Base-by-base conservation (phyloP, 306 rosid genomes). In the Sindora glabra region DNA sequence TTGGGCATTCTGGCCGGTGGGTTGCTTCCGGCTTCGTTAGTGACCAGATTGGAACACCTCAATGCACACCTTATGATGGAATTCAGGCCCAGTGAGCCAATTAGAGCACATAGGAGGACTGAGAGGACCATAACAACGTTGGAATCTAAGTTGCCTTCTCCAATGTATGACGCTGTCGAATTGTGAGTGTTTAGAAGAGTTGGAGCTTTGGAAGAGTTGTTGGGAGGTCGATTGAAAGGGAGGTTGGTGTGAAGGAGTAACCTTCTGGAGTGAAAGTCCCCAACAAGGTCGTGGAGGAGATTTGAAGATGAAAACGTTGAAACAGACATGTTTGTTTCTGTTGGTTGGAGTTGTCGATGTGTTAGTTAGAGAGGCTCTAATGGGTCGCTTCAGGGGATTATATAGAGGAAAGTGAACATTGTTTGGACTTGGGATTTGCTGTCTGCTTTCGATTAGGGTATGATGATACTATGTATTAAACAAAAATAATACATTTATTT, bases 101-200 rank as follows among this genome's bases (percentile, higher is more conserved):
- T 80, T 0, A 94, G 78, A 11, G 99, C 97, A 48, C 94, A 94
- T 6, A 94, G 18, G 37, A 94, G 84, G 59, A 94, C 94, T 17
- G 94, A 89, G 40, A 94, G 97, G 36, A 94, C 99, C 99, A 94
- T 86, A 0, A 94, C 87, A 16, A 94, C 90, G 36, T 89, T 94
- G 3, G 95, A 85, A 65, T 94, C 94, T 22, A 94, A 84, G 58
- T 75, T 76, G 15, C 67, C 87, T 50, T 81, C 85, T 1, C 77
- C 76, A 0, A 76, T 48, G 60, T 73, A 64, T 5, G 79, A 56
- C 8, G 60, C 78, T 1, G 73, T 0, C 6, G 73, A 56, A 5
- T 29, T 69, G 11, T 48, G 65, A 44, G 4, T 59, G 23, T n/a
- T 62, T 38, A 48, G 38, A 2, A 81, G 16, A 22, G 62, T 6